phyloP scores from a whole-genome alignment of 2,329 filamentous ascomycete genomes.

The Penicillium sp. region DNA sequence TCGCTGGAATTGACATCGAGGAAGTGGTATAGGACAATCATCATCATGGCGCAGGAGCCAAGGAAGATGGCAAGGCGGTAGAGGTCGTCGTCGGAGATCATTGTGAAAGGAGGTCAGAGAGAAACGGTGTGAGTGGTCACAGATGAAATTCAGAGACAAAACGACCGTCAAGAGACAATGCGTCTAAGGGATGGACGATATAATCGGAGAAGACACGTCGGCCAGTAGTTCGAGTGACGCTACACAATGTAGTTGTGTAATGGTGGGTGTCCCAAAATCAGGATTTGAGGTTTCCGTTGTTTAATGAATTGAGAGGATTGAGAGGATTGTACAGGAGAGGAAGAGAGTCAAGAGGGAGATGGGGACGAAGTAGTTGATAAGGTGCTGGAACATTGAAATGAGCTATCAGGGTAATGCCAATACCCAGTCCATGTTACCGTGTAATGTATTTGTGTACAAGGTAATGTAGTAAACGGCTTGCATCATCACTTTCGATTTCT shows the following conservation, averaged over 20 bases:
- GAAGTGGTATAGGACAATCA: slow-evolving; percentile 95
- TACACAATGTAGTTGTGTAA: neutral
- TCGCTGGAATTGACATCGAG: slow-evolving; percentile 86
- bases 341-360: neutral
- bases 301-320: neutral
- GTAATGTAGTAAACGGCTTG: too few species aligned
- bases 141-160: neutral
- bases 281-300: neutral
- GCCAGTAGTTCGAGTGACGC: neutral
- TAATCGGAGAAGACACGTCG: slow-evolving; percentile 10
- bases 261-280: neutral
- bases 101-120: slow-evolving; percentile 48
- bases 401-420: neutral
- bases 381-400: neutral
- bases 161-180: neutral
- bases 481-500: too few species aligned
- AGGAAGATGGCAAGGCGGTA: slow-evolving; percentile 92
- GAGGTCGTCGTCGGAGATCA: slow-evolving; percentile 93
- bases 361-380: neutral
- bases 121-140: neutral
- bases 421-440: neutral
- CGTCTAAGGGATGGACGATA: neutral
- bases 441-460: too few species aligned
- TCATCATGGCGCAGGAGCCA: slow-evolving; percentile 80
- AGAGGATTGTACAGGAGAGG: neutral